Evolutionary conservation across 2,329 filamentous ascomycete species (phyloP), one percentile per base, ranked within the genome.

Genomic region (Exophiala sp.): DNA sequence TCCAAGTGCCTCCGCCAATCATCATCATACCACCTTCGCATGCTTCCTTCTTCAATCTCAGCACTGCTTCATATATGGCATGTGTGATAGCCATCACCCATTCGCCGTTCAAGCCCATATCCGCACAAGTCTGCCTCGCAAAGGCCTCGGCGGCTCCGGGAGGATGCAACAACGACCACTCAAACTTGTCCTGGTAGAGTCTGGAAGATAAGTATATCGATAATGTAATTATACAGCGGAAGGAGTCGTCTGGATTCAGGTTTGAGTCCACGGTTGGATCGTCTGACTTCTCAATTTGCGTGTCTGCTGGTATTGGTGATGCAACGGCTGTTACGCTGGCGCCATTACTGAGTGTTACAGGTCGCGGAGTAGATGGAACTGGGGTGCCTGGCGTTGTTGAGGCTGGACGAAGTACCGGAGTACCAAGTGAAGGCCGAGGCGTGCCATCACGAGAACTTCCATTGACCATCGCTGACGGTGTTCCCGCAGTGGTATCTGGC

Each of bases 41-140:
- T 1, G 91, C 90, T 67, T 97, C 94, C 71, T 99, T 99, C 75
- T 97, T 97, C 32, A 96, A 75, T 43, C 89, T 87, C 59, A 97
- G 72, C 0, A 95, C 91, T 8, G 94, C 89, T 71, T 99, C 94
- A 71, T 97, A 97, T 63, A 99, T 97, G 33, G 91, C 94, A 67
- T 96, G 92, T 11, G 94, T 89, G 76, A 99, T 89, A 29, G 90
- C 89, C 2, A 91, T 88, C 3, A 96, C 84, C 91, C 94, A 99
- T 73, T 99, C 94, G 42, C 91, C 90, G 5, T 86, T 80, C 49
- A 99, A 76, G 5, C 92, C 92, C 7, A 99, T 77, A 68, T 99
- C 94, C 24, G 90, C 88, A 68, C 94, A 97, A 0, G 94, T 97
- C 61, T 90, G 84, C 67, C 89, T 90, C 33, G 94, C 91, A 69